Percentiles rank a stretch among this genome's conserved stretches.
These are phyloP conservation scores for Lactarius quietus DNA, from an alignment of 768 basidiomycete genomes.

Conservation along the genomic window DNA sequence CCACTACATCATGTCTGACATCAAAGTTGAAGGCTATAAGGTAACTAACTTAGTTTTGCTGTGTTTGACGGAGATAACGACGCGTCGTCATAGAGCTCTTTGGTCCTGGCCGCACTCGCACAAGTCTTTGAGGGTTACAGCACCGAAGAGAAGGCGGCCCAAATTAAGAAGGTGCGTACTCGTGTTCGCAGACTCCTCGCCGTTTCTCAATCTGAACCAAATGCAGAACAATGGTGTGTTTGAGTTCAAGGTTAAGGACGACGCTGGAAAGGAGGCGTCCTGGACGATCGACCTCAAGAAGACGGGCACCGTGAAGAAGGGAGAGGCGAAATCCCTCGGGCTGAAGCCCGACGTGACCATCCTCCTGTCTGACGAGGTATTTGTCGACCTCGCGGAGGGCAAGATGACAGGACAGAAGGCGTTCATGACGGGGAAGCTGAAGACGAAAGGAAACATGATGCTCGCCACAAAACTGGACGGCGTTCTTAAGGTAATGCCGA, in stretches of 20 bases:
- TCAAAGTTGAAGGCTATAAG: slow-evolving; percentile 26
- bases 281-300: slow-evolving; percentile 97
- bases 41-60: not conserved
- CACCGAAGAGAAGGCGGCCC: slow-evolving; percentile 59
- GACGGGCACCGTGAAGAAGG: slow-evolving; percentile 71
- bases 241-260: slow-evolving; percentile 76
- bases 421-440: slow-evolving; percentile 93
- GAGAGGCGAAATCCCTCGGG: slow-evolving; percentile 43
- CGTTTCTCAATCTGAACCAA: not conserved
- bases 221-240: slow-evolving; percentile 80
- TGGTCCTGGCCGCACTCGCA: slow-evolving; percentile 53
- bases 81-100: slow-evolving; percentile 51
- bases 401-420: slow-evolving; percentile 93
- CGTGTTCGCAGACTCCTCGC: not conserved
- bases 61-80: not conserved
- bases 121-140: slow-evolving; percentile 49
- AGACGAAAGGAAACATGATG: slow-evolving; percentile 92
- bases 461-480: slow-evolving; percentile 86
- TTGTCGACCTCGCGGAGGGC: slow-evolving; percentile 65
- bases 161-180: slow-evolving; percentile 67
- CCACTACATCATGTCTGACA: slow-evolving; percentile 24
- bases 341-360: slow-evolving; percentile 83
- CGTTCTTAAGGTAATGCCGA: slow-evolving; percentile 62
- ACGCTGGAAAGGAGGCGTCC: slow-evolving; percentile 59
- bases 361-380: slow-evolving; percentile 71